phyloP scores from a whole-genome alignment of 768 basidiomycete genomes.

The Hemileccinum impolitum region DNA sequence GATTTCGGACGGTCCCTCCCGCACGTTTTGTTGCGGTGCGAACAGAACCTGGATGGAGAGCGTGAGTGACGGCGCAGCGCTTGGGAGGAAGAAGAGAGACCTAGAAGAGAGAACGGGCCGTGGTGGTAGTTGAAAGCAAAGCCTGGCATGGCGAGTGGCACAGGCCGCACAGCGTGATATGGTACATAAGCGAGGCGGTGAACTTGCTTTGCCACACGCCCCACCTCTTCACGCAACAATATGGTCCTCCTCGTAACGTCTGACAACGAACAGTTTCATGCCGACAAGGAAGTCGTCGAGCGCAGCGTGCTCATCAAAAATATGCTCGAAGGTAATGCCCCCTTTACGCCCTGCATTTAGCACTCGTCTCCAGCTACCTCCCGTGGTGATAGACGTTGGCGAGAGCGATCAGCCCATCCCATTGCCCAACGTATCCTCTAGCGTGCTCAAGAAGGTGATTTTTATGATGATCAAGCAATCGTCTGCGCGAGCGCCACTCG shows the following conservation, averaged over 20 bases:
- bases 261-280: slow-evolving; percentile 91
- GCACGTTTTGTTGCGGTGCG: slow-evolving; percentile 96
- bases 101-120: slow-evolving; percentile 50
- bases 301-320: slow-evolving; percentile 97
- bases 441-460: slow-evolving; percentile 85
- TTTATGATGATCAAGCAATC: slow-evolving; percentile 1
- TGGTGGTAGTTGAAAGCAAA: slow-evolving; percentile 32
- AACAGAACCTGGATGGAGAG: slow-evolving; percentile 49
- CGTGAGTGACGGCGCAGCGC: slow-evolving; percentile 1
- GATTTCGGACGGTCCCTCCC: slow-evolving; percentile 91
- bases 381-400: slow-evolving; percentile 67
- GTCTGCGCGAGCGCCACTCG: not conserved
- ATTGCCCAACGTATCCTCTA: slow-evolving; percentile 89
- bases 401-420: slow-evolving; percentile 95
- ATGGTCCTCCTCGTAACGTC: slow-evolving; percentile 92
- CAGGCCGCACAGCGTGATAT: slow-evolving; percentile 15
- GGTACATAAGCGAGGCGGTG: not conserved
- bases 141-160: slow-evolving; percentile 11
- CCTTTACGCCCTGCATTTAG: not conserved
- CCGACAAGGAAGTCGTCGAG: slow-evolving; percentile 93
- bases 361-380: not conserved
- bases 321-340: slow-evolving; percentile 88
- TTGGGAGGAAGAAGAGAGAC: slow-evolving; percentile 13
- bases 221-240: slow-evolving; percentile 18
- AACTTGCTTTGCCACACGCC: not conserved